Evolutionary conservation across 1,284 basidiomycete genomes (phyloP), one percentile per base, ranked within the genome.

Genomic region (Cutaneotrichosporon curvatum): DNA sequence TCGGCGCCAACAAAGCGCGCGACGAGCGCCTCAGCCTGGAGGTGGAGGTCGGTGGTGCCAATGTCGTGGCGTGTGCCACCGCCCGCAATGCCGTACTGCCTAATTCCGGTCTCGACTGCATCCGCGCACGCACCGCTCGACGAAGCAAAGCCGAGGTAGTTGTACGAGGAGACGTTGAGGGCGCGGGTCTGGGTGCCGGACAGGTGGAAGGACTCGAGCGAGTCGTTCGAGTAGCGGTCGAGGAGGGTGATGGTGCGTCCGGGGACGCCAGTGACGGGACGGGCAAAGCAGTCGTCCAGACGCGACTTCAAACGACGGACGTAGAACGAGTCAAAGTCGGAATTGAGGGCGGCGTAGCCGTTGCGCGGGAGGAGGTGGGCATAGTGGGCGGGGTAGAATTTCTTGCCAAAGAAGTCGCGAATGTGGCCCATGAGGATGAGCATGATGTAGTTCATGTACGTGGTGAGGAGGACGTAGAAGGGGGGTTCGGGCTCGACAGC

Each of bases 271-370:
- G 94, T 96, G 48, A 87, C 82, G 18, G 94, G 94, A 47, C 90
- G 82, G 2, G 85, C 83, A 74, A 99, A 98, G 68, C 91, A 95
- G 71, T 96, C 90, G 64, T 96, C 92, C 71, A 99, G 83, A 46
- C 94, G 87, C 20, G 79, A 76, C 73, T 98, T 98, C 59, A 98
- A 80, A 8, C 92, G 84, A 50, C 94, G 86, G 47, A 91, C 96
- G 77, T 97, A 98, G 76, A 98, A 99, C 23, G 92, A 97, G 73
- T 98, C 95, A 61, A 97, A 98, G 71, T 98, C 94, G 28, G 91
- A 95, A 73, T 92, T 95, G 55, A 98, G 78, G 12, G 95, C 87
- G 2, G 94, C 95, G 65, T 96, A 95, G 52, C 91, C 91, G 61
- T 88, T 76, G 58, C 79, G 76, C 36, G 87, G 83, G 72, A 87